Percentiles rank a stretch among this genome's conserved stretches.
phyloP scores from a whole-genome alignment of 768 basidiomycete genomes.

The Rhodotorula diobovata region DNA sequence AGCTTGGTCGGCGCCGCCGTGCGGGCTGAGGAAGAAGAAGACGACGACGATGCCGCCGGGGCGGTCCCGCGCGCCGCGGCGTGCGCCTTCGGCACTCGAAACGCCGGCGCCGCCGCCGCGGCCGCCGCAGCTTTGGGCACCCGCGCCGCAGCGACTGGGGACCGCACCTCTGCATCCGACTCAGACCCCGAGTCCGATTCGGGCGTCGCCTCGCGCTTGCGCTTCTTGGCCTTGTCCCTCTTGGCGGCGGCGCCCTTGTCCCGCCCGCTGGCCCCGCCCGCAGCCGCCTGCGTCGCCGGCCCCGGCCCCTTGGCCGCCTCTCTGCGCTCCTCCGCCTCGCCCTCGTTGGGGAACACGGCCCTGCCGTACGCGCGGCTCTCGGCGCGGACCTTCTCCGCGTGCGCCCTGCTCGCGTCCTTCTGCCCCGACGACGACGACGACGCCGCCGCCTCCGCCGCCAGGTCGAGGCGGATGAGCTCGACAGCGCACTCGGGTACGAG shows the following conservation, averaged over 20 bases:
- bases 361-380: constrained; percentile 79
- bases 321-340: not conserved
- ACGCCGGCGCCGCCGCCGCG: too few species aligned
- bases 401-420: constrained; percentile 39
- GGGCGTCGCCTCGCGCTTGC: too few species aligned
- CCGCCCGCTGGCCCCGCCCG: not conserved
- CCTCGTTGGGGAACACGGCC: constrained; percentile 68
- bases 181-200: too few species aligned
- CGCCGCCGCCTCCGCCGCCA: constrained; percentile 4
- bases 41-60: not conserved
- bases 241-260: not conserved
- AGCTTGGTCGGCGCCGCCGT: too few species aligned
- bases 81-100: too few species aligned
- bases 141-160: too few species aligned
- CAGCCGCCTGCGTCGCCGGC: not conserved
- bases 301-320: not conserved
- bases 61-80: too few species aligned
- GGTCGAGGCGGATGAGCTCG: constrained; percentile 76
- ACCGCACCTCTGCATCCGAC: too few species aligned
- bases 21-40: too few species aligned
- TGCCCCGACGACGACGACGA: constrained; percentile 46
- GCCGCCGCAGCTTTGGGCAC: not conserved
- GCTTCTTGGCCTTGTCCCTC: too few species aligned
- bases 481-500: constrained; percentile 85
- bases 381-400: constrained; percentile 60